Conservation (phyloP, 768 basidiomycete genomes). For the Glaciozyma martinii region DNA sequence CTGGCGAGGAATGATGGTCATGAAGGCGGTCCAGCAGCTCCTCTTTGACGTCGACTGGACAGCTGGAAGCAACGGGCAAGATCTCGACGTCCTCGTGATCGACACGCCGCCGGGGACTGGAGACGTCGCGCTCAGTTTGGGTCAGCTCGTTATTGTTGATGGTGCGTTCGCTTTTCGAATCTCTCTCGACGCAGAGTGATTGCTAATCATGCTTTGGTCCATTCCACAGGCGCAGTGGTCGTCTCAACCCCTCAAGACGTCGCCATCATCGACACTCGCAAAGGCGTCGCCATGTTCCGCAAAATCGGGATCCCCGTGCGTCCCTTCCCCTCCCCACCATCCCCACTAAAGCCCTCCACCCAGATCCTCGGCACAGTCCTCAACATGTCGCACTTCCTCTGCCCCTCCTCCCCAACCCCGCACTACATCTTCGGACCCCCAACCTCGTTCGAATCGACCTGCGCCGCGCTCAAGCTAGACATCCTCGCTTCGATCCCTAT, state of each 20-base stretch:
- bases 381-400: conserved; percentile 78
- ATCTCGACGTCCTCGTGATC: conserved; percentile 75
- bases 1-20: conserved; percentile 97
- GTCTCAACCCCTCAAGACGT: conserved; percentile 95
- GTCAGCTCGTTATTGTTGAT: conserved; percentile 73
- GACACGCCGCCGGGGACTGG: conserved; percentile 98
- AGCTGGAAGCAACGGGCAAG: conserved; percentile 40
- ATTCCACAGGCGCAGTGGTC: conserved; percentile 66
- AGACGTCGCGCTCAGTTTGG: conserved; percentile 84
- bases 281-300: conserved; percentile 84
- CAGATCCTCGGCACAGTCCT: conserved; percentile 80
- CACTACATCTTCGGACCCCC: conserved; percentile 67
- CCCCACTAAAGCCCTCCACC: not conserved
- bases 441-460: conserved; percentile 51
- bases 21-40: conserved; percentile 92
- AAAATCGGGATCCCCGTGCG: conserved; percentile 79
- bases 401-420: conserved; percentile 57
- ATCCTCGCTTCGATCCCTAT: conserved; percentile 76
- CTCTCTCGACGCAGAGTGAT: not conserved
- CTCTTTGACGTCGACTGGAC: conserved; percentile 94
- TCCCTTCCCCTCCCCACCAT: conserved; percentile 7
- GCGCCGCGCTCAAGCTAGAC: conserved; percentile 51
- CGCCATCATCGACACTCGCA: conserved; percentile 79
- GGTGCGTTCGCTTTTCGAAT: conserved; percentile 48
- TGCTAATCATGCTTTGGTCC: not conserved